Percentiles rank a stretch among this genome's conserved stretches.
These are phyloP conservation scores for Moricandia moricandioides DNA, from an alignment of 345 rosid species.

Conservation along the genomic window DNA sequence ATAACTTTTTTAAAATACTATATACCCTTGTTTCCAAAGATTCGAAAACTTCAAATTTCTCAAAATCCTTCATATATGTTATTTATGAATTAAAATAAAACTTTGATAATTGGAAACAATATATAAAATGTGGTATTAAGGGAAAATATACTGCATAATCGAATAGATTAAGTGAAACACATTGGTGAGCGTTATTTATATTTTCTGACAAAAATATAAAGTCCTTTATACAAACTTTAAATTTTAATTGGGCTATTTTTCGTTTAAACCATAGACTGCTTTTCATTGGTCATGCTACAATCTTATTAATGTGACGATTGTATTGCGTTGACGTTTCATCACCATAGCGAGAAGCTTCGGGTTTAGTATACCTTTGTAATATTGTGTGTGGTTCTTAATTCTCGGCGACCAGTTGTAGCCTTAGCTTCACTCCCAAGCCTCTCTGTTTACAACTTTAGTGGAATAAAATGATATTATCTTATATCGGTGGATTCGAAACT, in stretches of 20 bases:
- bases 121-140: not conserved
- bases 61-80: not conserved
- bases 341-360: constrained; percentile 43
- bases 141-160: not conserved
- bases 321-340: constrained; percentile 62
- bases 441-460: not conserved
- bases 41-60: not conserved
- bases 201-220: not conserved
- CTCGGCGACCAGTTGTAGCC: constrained; percentile 34
- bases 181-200: not conserved
- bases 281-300: not conserved
- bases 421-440: constrained; percentile 39
- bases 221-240: not conserved
- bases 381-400: constrained; percentile 39
- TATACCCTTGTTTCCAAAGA: not conserved
- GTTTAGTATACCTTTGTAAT: constrained; percentile 14
- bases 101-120: not conserved
- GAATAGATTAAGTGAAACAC: not conserved
- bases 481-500: not conserved
- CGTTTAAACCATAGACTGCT: not conserved
- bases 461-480: not conserved
- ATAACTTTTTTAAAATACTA: not conserved
- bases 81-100: not conserved
- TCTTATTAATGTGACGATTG: constrained; percentile 13
- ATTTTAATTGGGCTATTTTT: not conserved